Evolutionary conservation across 345 rosid genomes (phyloP).

Genomic region (Raphanus raphanistrum): DNA sequence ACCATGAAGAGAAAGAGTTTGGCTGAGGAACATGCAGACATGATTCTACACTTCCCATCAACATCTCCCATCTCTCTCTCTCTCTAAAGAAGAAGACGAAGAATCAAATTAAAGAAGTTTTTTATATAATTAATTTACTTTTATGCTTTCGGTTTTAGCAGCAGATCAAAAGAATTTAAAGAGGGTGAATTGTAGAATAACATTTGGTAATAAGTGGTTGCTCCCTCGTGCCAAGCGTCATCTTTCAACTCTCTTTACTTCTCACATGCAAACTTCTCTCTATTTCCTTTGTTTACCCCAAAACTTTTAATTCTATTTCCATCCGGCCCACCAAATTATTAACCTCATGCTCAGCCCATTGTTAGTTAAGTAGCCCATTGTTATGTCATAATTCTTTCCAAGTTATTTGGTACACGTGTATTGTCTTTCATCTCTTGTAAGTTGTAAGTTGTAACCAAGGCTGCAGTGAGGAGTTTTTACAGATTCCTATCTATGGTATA

Average conservation of each 20-base stretch:
- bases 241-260: neutral
- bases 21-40: slow-evolving; percentile 40
- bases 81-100: slow-evolving; percentile 18
- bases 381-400: neutral
- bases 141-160: slow-evolving; percentile 23
- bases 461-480: neutral
- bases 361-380: neutral
- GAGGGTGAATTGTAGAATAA: slow-evolving; percentile 28
- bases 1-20: slow-evolving; percentile 47
- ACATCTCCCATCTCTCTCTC: slow-evolving; percentile 31
- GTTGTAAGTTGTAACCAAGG: neutral
- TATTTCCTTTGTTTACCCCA: slow-evolving; percentile 11
- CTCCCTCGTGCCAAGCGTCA: slow-evolving; percentile 42
- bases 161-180: slow-evolving; percentile 5
- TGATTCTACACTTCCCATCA: slow-evolving; percentile 22
- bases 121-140: neutral
- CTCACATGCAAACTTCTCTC: neutral
- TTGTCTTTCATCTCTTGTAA: neutral
- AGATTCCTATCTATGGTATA: neutral
- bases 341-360: neutral
- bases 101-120: slow-evolving; percentile 7
- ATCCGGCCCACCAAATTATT: neutral
- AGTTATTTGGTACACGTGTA: neutral
- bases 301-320: slow-evolving; percentile 2
- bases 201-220: slow-evolving; percentile 42